Conservation (phyloP, 2,329 filamentous ascomycete genomes). For the Sodiomyces alkalinus region DNA sequence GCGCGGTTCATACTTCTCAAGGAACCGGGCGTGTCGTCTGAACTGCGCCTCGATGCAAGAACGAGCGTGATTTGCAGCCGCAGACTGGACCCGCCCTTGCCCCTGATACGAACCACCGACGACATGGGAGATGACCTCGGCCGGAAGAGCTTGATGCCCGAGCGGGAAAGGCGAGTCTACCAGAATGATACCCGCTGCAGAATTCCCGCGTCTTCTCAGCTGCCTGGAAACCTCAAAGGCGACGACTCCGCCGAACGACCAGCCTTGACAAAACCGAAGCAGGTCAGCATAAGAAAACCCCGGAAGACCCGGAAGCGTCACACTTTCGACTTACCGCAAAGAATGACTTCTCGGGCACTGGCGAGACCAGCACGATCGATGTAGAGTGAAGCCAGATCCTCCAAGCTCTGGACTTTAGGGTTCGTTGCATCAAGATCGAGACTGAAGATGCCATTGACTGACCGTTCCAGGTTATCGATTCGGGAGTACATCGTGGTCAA, state of each 20-base stretch:
- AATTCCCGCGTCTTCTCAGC: constrained; percentile 19
- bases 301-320: too few relatives aligned
- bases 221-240: constrained; percentile 29
- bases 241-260: constrained; percentile 38
- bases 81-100: too few relatives aligned
- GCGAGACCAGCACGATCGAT: constrained; percentile 8
- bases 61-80: not conserved
- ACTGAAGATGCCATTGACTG: not conserved
- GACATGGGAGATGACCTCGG: constrained; percentile 6
- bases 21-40: not conserved
- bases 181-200: constrained; percentile 23
- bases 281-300: too few relatives aligned
- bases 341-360: constrained; percentile 7
- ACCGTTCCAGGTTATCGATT: not conserved
- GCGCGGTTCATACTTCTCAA: not conserved
- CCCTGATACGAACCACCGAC: too few relatives aligned
- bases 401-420: not conserved
- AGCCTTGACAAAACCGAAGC: constrained; percentile 14
- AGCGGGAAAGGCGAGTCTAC: constrained; percentile 28
- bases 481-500: constrained; percentile 7
- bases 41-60: not conserved
- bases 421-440: not conserved
- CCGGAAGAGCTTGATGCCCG: constrained; percentile 30
- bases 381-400: constrained; percentile 7
- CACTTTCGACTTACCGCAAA: constrained; percentile 22